Base-by-base conservation (phyloP, 768 basidiomycete genomes). In the Phaeotremella fagi region DNA sequence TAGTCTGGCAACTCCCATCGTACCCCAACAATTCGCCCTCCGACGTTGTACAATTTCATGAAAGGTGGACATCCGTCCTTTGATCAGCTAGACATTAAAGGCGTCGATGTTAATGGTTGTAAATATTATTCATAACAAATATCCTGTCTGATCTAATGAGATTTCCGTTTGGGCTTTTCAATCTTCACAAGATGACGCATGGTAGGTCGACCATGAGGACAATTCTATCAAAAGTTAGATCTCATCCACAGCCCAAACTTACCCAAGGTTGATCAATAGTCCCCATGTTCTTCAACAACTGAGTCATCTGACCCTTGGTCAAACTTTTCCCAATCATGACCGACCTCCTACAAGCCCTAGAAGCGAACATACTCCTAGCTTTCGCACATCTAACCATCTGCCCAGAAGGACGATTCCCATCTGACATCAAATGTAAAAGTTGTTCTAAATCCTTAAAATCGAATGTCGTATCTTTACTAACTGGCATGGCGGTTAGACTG, bases 261-360 rank as follows among this genome's bases (percentile, higher is more conserved):
- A 75, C 75, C 77, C 77, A 78, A n/a, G 77, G 78, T 49, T 77
- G 76, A 48, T 77, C 77, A 54, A 78, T 75, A 3, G 63, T 69
- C 4, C 75, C 74, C 77, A 79, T 76, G 57, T 77, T 75, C 15
- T 65, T 55, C 23, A 77, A 45, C 28, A 69, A 28, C 59, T 63
- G 64, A 0, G 66, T 81, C 94, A 99, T 98, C 66, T 88, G 88
- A 15, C 77, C 73, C 54, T 75, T 78, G 31, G 80, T 90, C 55
- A 98, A 78, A 11, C 90, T 79, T 77, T 82, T 88, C 3, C 95
- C 92, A 38, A 97, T 80, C 95, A 98, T 99, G 36, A 95, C 85
- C 73, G 91, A 97, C 77, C 88, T 91, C 59, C 94, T 74, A 75
- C 95, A 99, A 0, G 95, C 95, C 29, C 92, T 82, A 81, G 85